phyloP scores from a whole-genome alignment of 305 asterid species.

The Fraxinus nigra region DNA sequence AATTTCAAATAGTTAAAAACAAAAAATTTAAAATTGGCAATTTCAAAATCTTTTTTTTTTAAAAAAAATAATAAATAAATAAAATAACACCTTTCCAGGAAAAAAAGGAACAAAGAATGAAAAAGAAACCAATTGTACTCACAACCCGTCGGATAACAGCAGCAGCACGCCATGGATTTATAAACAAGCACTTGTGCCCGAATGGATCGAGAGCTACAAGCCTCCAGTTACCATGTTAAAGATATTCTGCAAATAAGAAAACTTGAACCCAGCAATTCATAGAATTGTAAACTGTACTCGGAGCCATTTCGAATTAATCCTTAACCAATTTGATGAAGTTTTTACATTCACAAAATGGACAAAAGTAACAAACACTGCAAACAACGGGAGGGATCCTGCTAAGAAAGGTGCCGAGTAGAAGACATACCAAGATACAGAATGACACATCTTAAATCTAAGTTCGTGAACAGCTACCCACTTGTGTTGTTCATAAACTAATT shows the following conservation, averaged over 20 bases:
- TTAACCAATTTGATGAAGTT: conserved; percentile 15
- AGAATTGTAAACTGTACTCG: neutral
- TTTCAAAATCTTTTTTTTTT: no score
- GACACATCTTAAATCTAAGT: neutral
- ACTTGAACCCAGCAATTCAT: neutral
- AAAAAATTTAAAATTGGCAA: no score
- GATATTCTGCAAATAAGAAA: neutral
- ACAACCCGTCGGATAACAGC: neutral
- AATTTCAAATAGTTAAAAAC: no score
- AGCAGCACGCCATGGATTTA: neutral
- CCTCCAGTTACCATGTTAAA: neutral
- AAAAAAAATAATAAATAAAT: no score
- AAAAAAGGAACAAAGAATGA: neutral
- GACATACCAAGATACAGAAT: neutral
- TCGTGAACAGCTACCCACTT: neutral
- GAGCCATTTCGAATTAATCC: neutral
- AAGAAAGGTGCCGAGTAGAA: neutral
- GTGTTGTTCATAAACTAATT: conserved; percentile 17
- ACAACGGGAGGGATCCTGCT: neutral
- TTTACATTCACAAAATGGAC: conserved; percentile 1
- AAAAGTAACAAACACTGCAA: neutral
- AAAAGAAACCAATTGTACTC: neutral
- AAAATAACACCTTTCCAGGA: neutral
- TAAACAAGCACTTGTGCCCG: neutral
- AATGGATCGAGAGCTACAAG: neutral